Percentiles rank a stretch among this genome's conserved stretches.
phyloP scores from a whole-genome alignment of 106 monocot species.

The Acorus gramineus region DNA sequence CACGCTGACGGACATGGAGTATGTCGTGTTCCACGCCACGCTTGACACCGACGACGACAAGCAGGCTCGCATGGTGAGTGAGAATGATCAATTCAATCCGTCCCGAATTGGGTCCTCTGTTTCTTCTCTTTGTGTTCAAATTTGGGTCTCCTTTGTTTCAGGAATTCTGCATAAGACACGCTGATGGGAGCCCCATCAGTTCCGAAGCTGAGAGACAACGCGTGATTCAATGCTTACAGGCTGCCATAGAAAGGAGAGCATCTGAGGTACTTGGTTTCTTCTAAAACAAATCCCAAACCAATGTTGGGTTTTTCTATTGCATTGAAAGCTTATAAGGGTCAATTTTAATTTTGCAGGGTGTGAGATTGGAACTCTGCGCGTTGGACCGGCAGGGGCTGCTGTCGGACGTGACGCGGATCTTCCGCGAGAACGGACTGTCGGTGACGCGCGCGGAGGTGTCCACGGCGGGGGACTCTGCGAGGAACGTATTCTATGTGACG shows the following conservation, averaged over 20 bases:
- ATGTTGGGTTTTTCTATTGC: neutral
- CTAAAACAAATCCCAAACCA: too few relatives aligned
- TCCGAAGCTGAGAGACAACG: slow-evolving; percentile 77
- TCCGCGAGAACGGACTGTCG: slow-evolving; percentile 82
- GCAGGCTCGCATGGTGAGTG: too few relatives aligned
- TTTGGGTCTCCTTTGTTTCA: slow-evolving; percentile 10
- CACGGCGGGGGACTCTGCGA: slow-evolving; percentile 40
- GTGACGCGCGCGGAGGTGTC: slow-evolving; percentile 64
- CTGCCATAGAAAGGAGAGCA: slow-evolving; percentile 69
- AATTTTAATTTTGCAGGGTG: slow-evolving; percentile 30
- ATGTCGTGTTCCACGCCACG: slow-evolving; percentile 83
- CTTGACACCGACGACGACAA: slow-evolving; percentile 49
- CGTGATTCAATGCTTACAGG: slow-evolving; percentile 79
- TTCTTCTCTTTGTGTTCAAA: too few relatives aligned
- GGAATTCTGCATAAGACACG: slow-evolving; percentile 88
- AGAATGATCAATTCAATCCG: too few relatives aligned
- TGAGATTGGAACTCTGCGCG: slow-evolving; percentile 61
- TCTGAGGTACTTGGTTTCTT: slow-evolving; percentile 31
- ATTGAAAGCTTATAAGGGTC: neutral
- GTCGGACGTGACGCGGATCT: slow-evolving; percentile 66
- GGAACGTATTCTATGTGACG: slow-evolving; percentile 77
- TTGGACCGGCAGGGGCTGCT: slow-evolving; percentile 56
- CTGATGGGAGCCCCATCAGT: slow-evolving; percentile 74
- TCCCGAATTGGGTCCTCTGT: too few relatives aligned
- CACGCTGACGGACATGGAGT: slow-evolving; percentile 88